Conservation (phyloP, 2,329 filamentous ascomycete species). For the Fusarium setosum region DNA sequence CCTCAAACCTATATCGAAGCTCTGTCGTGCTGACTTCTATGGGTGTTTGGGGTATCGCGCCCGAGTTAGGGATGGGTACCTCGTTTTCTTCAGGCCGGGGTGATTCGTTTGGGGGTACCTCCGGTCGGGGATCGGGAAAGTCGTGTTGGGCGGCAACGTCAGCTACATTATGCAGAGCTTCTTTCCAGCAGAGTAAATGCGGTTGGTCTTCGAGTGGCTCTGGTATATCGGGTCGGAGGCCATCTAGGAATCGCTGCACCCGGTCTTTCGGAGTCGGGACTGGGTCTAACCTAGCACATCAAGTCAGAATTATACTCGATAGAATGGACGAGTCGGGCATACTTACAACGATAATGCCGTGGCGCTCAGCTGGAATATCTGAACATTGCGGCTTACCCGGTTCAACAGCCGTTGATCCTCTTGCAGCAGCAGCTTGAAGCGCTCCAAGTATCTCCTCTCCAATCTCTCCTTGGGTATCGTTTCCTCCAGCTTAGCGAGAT, state of each 20-base stretch:
- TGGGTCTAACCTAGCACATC: background rate
- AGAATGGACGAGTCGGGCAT: background rate
- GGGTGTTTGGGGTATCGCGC: background rate
- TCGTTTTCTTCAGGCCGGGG: background rate
- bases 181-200: background rate
- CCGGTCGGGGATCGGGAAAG: background rate
- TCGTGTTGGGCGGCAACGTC: background rate
- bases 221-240: conserved; percentile 3
- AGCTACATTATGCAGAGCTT: conserved; percentile 10
- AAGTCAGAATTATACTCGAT: background rate
- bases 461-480: background rate
- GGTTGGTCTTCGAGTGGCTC: background rate
- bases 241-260: conserved; percentile 4
- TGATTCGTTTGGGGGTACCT: too few relatives aligned
- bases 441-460: background rate
- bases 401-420: conserved; percentile 8
- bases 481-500: background rate
- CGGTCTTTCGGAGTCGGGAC: background rate
- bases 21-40: background rate
- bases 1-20: conserved; percentile 3
- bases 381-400: conserved; percentile 14
- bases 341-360: conserved; percentile 4
- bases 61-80: too few relatives aligned
- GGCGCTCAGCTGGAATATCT: conserved; percentile 16
- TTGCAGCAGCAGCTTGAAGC: background rate